These are phyloP conservation scores for Starmera amethionina DNA, from an alignment of 805 yeast species.

Conservation along the genomic window DNA sequence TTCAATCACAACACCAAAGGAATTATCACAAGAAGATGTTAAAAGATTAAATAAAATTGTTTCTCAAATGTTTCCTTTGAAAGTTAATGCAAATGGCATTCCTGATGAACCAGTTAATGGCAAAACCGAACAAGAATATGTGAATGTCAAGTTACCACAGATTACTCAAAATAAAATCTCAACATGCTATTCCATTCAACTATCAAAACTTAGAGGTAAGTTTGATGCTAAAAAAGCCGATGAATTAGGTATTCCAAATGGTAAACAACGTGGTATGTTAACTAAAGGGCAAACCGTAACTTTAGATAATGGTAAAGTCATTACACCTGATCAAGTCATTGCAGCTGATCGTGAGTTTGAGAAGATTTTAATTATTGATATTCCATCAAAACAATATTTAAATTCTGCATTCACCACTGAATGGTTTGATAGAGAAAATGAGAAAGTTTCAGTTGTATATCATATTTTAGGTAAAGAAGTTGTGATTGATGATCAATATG, in stretches of 20 bases:
- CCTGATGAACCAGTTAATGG: conserved; percentile 13
- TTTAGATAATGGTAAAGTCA: conserved; percentile 44
- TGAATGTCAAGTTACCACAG: conserved; percentile 27
- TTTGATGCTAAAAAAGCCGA: conserved; percentile 60
- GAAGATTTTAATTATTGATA: conserved; percentile 59
- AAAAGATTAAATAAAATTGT: conserved; percentile 21
- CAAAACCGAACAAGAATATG: conserved; percentile 27
- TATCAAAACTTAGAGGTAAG: conserved; percentile 65
- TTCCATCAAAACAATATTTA: conserved; percentile 47
- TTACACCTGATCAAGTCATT: conserved; percentile 65
- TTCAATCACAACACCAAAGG: conserved; percentile 8
- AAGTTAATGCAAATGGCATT: conserved; percentile 24
- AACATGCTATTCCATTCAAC: conserved; percentile 58
- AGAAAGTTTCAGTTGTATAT: conserved; percentile 47
- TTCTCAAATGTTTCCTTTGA: conserved; percentile 48
- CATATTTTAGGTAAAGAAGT: conserved; percentile 67
- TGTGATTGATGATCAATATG: conserved; percentile 35
- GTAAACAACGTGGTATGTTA: conserved; percentile 46
- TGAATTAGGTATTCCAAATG: conserved; percentile 59
- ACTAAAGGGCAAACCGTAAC: conserved; percentile 51
- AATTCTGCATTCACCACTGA: conserved; percentile 20
- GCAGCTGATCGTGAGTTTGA: conserved; percentile 49
- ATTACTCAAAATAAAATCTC: conserved; percentile 22
- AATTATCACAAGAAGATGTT: conserved; percentile 1
- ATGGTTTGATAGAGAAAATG: conserved; percentile 16